Base-by-base conservation (phyloP, 2,329 filamentous ascomycete genomes). In the Fusarium nelsonii region DNA sequence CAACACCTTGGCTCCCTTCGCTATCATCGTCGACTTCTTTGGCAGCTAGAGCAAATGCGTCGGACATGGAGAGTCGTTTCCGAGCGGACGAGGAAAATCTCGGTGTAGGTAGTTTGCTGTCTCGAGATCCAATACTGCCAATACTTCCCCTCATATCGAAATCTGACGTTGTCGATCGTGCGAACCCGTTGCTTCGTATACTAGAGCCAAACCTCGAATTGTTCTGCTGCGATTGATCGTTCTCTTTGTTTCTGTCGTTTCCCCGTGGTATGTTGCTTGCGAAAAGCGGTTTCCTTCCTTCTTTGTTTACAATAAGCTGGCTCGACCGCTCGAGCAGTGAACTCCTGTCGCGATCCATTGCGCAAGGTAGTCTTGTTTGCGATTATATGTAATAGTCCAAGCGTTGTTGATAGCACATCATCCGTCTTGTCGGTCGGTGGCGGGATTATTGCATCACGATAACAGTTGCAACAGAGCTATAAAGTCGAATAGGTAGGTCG, bases 251-350 rank as follows among this genome's bases (percentile, higher is more conserved):
- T 32, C 33, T 72, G 39, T 74, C 68, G 16, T 66, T 70, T 34
- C 71, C 58, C 65, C 70, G 46, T 16, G 68, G 61, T 58, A 62
- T 72, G 63, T 60, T 73, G 50, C 59, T 70, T 33, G 72, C 54
- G 57, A 84, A 84, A 15, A 84, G 69, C 49, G 80, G 80, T 70
- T 78, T 81, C 37, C 81, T 76, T n/a, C 79, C 80, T 8, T 78
- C 77, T 51, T 80, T 77, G 69, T 78, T 80, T 52, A 83, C 80
- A 9, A 78, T 68, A 11, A 83, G 75, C 36, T 75, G 69, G 16
- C 71, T 74, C 15, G 72, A 63, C 43, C 74, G 69, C 37, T 54
- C 60, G 41, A 58, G 62, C 46, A 74, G 59, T 50, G 69, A 58
- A 20, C 75, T 67, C 7, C 51, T 68, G 51, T 75, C 67, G 66